Evolutionary conservation across 2,329 filamentous ascomycete species (phyloP), one percentile per base, ranked within the genome.

Genomic region (Trichoderma arundinaceum): DNA sequence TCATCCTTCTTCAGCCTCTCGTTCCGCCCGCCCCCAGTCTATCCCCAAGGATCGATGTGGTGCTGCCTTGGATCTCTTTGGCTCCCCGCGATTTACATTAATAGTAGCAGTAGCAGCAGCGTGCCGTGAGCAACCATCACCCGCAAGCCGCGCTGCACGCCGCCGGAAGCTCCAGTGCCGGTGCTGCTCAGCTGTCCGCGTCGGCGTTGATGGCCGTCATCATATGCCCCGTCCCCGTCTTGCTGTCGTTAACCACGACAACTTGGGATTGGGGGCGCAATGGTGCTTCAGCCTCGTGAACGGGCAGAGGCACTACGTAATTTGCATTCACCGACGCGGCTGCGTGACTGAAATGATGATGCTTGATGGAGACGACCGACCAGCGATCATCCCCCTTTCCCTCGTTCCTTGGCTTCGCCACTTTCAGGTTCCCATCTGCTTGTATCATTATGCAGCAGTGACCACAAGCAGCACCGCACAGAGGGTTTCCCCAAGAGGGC

Each of bases 121-220:
- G 7, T 46, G 59, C 59, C 32, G 59, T 52, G 39, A 49, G 59
- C 49, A 54, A 46, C 59, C 59, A 54, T 49, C 59, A 63, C 15
- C 59, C 59, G 49, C 49, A 63, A 63, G 49, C 59, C 41, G 49
- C 49, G 22, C 49, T 63, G 59, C 59, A 63, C 51, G 49, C 59
- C 59, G 59, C 59, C 59, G 59, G 59, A 41, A 63, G 49, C 59
- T 43, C 10, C 59, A 62, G 59, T 53, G 59, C 59, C 59, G 59
- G 59, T 49, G 22, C 48, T 49, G 59, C 46, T 54, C 59, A 63
- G 49, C 49, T 35, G 22, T 44, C 41, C 7, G 39, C 17, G 33
- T 51, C n/a, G 41, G 46, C 28, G n/a, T 46, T 3, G n/a, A 28
- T 4, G 13, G n/a, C 32, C 33, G 13, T 39, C 12, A 54, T 54